Conservation (phyloP, 2,329 filamentous ascomycete genomes). For the Rachicladosporium sp. region DNA sequence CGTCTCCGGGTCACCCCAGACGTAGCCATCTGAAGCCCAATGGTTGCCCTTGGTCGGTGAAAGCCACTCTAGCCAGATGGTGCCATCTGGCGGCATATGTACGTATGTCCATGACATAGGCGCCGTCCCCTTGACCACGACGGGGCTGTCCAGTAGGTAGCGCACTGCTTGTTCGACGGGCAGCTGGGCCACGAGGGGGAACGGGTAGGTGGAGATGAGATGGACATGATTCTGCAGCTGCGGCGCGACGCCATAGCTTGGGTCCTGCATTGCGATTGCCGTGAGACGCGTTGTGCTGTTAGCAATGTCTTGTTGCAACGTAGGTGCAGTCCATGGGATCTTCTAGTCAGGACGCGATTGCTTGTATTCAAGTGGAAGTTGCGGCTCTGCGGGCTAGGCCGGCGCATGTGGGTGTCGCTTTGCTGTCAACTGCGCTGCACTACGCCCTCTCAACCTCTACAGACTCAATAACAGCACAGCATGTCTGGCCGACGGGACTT, state of each 20-base stretch:
- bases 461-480: constrained; percentile 2
- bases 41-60: constrained; percentile 58
- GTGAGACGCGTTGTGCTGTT: too few relatives aligned
- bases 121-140: constrained; percentile 70
- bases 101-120: constrained; percentile 92
- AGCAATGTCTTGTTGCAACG: too few relatives aligned
- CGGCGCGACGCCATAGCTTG: constrained; percentile 35
- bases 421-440: too few relatives aligned
- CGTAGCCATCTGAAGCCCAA: constrained; percentile 82
- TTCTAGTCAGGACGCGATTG: too few relatives aligned
- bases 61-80: constrained; percentile 80
- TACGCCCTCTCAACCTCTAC: neutral
- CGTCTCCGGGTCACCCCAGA: constrained; percentile 76
- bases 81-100: constrained; percentile 67
- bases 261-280: constrained; percentile 27
- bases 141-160: constrained; percentile 71
- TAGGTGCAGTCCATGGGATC: too few relatives aligned
- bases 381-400: too few relatives aligned
- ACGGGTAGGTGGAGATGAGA: constrained; percentile 71
- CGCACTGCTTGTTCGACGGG: constrained; percentile 66
- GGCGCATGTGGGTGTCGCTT: too few relatives aligned
- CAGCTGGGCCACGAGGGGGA: constrained; percentile 59
- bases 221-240: constrained; percentile 72
- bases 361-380: too few relatives aligned
- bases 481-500: constrained; percentile 71